These are phyloP conservation scores for Plasmopara viticola DNA, from an alignment of 352 stramenopile genomes.

Conservation along the genomic window DNA sequence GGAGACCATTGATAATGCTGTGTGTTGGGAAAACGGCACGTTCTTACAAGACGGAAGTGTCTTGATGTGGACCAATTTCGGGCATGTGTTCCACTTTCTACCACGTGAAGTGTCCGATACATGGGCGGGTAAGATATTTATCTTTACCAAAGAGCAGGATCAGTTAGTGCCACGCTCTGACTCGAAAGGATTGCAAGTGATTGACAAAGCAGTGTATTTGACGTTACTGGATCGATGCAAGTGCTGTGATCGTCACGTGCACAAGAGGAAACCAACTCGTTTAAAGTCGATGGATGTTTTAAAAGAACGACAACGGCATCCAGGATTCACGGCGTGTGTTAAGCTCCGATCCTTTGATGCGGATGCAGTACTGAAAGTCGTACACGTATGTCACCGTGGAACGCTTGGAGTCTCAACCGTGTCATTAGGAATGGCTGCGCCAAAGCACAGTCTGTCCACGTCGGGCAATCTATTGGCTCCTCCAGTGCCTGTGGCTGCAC, in stretches of 20 bases:
- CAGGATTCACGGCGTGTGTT: constrained; percentile 51
- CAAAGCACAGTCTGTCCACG: constrained; percentile 3
- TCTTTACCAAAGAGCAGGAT: constrained; percentile 81
- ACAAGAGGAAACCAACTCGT: constrained; percentile 6
- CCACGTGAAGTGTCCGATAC: constrained; percentile 17
- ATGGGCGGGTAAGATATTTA: constrained; percentile 51
- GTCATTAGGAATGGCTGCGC: constrained; percentile 12
- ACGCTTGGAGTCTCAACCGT: constrained; percentile 52
- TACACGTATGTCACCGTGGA: constrained; percentile 52
- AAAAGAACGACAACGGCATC: constrained; percentile 8
- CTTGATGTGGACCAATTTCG: constrained; percentile 61
- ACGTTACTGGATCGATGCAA: constrained; percentile 50
- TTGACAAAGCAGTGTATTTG: constrained; percentile 50
- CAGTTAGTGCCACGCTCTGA: constrained; percentile 75
- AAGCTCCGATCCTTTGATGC: constrained; percentile 5
- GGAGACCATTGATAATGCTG: constrained; percentile 6
- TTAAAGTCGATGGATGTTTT: constrained; percentile 3
- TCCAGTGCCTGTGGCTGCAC: constrained; percentile 7
- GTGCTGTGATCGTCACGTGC: constrained; percentile 30
- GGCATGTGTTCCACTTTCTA: constrained; percentile 61
- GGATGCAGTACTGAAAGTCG: constrained; percentile 23
- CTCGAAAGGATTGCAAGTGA: constrained; percentile 45
- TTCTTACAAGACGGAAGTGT: constrained; percentile 65
- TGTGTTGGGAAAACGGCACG: constrained; percentile 53
- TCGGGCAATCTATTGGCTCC: constrained; percentile 13